These are phyloP conservation scores for Chimonanthus praecox DNA, from an alignment of 164 flowering plant species.

Conservation along the genomic window DNA sequence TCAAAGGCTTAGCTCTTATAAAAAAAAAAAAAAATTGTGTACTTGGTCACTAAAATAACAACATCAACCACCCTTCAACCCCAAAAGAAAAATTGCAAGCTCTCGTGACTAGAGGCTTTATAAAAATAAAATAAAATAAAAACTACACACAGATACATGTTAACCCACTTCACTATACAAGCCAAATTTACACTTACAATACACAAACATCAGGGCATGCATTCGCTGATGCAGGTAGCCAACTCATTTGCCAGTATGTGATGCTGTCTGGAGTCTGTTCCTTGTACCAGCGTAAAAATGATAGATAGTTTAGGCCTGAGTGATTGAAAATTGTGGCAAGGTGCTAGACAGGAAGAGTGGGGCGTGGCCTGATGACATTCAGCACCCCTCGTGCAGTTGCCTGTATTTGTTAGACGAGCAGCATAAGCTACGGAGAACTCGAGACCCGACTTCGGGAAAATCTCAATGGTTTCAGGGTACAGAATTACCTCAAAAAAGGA, in stretches of 20 bases:
- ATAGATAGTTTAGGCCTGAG: neutral
- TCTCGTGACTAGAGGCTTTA: no score
- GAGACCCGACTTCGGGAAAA: neutral
- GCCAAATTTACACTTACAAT: neutral
- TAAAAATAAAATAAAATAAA: no score
- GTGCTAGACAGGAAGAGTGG: neutral
- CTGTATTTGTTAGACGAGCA: constrained; percentile 34
- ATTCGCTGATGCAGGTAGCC: neutral
- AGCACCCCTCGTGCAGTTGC: constrained; percentile 88
- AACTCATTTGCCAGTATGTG: neutral
- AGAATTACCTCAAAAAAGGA: constrained; percentile 85
- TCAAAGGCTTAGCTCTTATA: no score
- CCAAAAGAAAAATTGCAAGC: no score
- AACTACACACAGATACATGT: neutral
- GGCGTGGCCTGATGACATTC: constrained; percentile 60
- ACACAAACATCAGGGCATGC: neutral
- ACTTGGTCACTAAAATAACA: no score
- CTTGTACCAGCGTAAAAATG: neutral
- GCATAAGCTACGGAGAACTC: neutral
- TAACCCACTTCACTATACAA: neutral
- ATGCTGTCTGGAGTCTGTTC: neutral
- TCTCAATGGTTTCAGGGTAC: neutral
- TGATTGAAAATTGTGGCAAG: neutral
- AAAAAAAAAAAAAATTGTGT: no score
- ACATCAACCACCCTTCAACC: no score